phyloP scores from a whole-genome alignment of 768 basidiomycete species.

The Russula earlei region DNA sequence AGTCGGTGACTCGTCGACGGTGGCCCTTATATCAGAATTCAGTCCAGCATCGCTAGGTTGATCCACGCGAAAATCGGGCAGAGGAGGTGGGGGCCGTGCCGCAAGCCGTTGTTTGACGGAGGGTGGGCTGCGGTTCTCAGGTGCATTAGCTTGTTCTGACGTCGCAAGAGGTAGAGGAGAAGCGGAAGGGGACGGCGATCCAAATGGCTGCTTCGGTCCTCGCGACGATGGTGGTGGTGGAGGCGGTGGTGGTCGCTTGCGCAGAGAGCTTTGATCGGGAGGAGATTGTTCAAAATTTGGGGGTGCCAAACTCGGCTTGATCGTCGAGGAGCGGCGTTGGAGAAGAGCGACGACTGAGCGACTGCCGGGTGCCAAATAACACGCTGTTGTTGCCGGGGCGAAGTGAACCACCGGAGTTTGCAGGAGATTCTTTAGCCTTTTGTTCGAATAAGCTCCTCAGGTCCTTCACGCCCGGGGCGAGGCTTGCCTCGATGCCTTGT shows the following conservation, averaged over 20 bases:
- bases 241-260: slow-evolving; percentile 10
- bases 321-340: neutral
- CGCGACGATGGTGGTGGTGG: slow-evolving; percentile 11
- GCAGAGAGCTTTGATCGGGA: slow-evolving; percentile 2
- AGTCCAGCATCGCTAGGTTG: neutral
- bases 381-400: neutral
- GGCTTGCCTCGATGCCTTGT: neutral
- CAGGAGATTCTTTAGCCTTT: slow-evolving; percentile 3
- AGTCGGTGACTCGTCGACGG: neutral
- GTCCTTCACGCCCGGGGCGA: slow-evolving; percentile 10
- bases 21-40: neutral
- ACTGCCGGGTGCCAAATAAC: neutral
- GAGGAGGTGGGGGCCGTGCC: slow-evolving; percentile 6
- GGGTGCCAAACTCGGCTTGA: neutral
- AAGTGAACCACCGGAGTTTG: neutral
- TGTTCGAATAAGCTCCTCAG: slow-evolving; percentile 11
- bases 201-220: slow-evolving; percentile 5
- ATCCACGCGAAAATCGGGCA: slow-evolving; percentile 11
- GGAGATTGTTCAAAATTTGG: neutral
- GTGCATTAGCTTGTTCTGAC: neutral
- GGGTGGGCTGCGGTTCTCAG: slow-evolving; percentile 5
- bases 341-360: slow-evolving; percentile 1
- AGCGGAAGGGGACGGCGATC: slow-evolving; percentile 12
- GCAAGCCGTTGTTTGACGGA: slow-evolving; percentile 12
- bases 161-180: slow-evolving; percentile 5